phyloP scores from a whole-genome alignment of 495 filamentous ascomycete species.

The Hyaloscypha bicolor region DNA sequence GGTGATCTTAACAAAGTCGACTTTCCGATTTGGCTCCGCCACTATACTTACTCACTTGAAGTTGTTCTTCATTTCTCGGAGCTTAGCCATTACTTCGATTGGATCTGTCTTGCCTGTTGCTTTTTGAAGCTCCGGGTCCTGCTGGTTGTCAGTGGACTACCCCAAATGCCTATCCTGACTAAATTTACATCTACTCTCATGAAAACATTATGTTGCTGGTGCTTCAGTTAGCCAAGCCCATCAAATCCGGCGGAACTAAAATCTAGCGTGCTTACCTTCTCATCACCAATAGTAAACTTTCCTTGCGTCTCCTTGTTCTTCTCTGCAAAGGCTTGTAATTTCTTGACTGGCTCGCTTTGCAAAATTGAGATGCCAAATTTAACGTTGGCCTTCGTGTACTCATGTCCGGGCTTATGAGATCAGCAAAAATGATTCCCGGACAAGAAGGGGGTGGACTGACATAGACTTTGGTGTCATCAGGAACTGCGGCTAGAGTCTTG shows the following conservation, averaged over 20 bases:
- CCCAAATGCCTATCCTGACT: neutral
- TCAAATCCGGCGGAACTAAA: neutral
- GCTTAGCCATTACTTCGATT: constrained; percentile 80
- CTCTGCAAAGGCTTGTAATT: constrained; percentile 74
- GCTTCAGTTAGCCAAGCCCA: neutral
- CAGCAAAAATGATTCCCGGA: constrained; percentile 3
- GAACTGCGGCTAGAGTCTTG: constrained; percentile 74
- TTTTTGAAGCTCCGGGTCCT: constrained; percentile 86
- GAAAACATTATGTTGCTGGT: constrained; percentile 91
- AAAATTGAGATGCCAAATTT: constrained; percentile 79
- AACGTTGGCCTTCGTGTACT: constrained; percentile 94
- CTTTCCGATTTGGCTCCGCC: neutral
- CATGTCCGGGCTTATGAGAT: constrained; percentile 75
- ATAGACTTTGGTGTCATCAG: constrained; percentile 92
- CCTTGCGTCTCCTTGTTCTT: constrained; percentile 87
- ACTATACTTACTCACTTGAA: constrained; percentile 60
- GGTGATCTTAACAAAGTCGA: neutral
- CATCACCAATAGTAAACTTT: constrained; percentile 95
- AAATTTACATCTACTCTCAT: constrained; percentile 79
- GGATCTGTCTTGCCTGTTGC: constrained; percentile 81
- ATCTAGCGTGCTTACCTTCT: constrained; percentile 66
- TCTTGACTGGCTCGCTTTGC: constrained; percentile 73
- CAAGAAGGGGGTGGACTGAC: constrained; percentile 50
- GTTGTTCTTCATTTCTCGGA: constrained; percentile 93
- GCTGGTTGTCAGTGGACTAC: neutral